These are phyloP conservation scores for Talaromyces stipitatus DNA, from an alignment of 495 filamentous ascomycete genomes.

Conservation along the genomic window DNA sequence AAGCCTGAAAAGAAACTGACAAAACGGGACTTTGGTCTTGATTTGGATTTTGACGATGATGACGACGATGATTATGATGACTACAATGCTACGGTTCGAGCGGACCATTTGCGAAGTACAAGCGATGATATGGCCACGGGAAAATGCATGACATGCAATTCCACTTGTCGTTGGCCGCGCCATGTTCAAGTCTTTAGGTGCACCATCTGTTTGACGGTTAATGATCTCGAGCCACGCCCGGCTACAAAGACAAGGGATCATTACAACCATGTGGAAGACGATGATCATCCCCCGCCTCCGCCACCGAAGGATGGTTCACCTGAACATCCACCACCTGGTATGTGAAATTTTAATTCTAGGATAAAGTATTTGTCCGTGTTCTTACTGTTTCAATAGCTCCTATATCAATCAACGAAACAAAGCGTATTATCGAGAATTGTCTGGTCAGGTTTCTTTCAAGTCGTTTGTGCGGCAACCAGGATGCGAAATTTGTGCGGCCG, in stretches of 20 bases:
- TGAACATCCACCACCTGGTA: constrained; percentile 5
- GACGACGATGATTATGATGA: constrained; percentile 28
- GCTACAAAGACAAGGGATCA: constrained; percentile 15
- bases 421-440: constrained; percentile 45
- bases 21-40: constrained; percentile 16
- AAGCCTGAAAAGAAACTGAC: constrained; percentile 32
- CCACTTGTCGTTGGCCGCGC: constrained; percentile 75
- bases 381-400: constrained; percentile 17
- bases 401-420: constrained; percentile 41
- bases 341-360: neutral
- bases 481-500: neutral
- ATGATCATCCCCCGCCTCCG: constrained; percentile 1
- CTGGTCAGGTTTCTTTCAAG: constrained; percentile 43
- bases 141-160: constrained; percentile 76
- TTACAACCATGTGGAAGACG: constrained; percentile 8
- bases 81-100: constrained; percentile 19
- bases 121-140: constrained; percentile 51
- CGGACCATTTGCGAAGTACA: constrained; percentile 22
- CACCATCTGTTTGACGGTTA: constrained; percentile 78
- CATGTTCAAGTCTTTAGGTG: constrained; percentile 71
- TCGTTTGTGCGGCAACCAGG: neutral
- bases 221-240: constrained; percentile 57
- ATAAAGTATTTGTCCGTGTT: neutral
- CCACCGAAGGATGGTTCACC: constrained; percentile 18
- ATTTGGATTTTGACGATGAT: constrained; percentile 31